phyloP scores from a whole-genome alignment of 169 alveolate species.

The Plasmodium yoelii region DNA sequence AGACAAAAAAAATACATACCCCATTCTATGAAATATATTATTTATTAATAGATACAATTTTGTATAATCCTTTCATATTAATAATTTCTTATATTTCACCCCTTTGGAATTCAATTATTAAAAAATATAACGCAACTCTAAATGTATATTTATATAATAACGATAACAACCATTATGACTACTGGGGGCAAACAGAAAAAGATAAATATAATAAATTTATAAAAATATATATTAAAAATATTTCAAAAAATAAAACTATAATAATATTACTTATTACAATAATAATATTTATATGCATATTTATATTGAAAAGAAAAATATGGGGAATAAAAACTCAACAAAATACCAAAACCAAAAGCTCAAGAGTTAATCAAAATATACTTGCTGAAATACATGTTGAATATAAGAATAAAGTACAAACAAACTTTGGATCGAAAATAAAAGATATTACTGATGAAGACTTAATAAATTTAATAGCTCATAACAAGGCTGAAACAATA shows the following conservation, averaged over 20 bases:
- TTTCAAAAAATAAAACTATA: background rate
- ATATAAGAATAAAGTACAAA: conserved; percentile 52
- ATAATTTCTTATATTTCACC: conserved; percentile 19
- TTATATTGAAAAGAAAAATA: conserved; percentile 18
- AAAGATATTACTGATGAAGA: conserved; percentile 54
- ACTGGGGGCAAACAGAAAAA: conserved; percentile 2
- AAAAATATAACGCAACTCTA: background rate
- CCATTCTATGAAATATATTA: conserved; percentile 13
- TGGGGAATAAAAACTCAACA: conserved; percentile 4
- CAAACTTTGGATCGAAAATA: conserved; percentile 60
- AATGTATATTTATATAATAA: background rate
- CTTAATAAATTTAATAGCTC: conserved; percentile 50
- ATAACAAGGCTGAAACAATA: conserved; percentile 49
- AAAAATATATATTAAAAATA: conserved; percentile 8
- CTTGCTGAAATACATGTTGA: conserved; percentile 64
- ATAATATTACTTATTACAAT: conserved; percentile 4
- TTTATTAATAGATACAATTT: background rate
- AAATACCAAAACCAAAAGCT: background rate
- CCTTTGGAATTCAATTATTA: background rate
- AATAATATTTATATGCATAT: conserved; percentile 5
- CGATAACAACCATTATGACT: no score
- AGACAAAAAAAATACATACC: background rate
- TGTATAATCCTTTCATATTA: background rate
- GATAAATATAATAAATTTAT: background rate
- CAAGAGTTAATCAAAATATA: conserved; percentile 12